phyloP scores from a whole-genome alignment of 306 rosid species.

The Quercus berberidifolia region DNA sequence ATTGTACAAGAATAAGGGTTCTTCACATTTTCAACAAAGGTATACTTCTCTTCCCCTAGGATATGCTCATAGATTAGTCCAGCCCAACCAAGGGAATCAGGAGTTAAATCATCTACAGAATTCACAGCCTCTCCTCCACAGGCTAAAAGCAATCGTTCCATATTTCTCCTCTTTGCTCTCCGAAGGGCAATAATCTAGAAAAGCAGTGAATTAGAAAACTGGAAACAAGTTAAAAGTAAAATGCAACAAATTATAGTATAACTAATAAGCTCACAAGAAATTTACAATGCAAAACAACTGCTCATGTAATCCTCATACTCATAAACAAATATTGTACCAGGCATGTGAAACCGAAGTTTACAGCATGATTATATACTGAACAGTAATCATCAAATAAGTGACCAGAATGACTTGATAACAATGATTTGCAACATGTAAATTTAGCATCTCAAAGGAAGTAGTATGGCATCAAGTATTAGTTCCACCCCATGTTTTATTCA shows the following conservation, averaged over 20 bases:
- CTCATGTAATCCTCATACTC: too few relatives aligned
- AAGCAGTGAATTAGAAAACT: slow-evolving; percentile 7
- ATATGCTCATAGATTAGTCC: slow-evolving; percentile 94
- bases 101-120: slow-evolving; percentile 89
- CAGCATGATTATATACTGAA: too few relatives aligned
- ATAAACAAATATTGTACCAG: too few relatives aligned
- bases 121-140: slow-evolving; percentile 98
- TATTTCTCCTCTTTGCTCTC: slow-evolving; percentile 98
- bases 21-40: slow-evolving; percentile 90
- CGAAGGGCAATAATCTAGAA: slow-evolving; percentile 86
- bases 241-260: too few relatives aligned
- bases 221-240: not conserved
- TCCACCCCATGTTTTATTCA: not conserved
- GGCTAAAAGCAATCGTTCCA: slow-evolving; percentile 96
- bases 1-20: slow-evolving; percentile 95
- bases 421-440: too few relatives aligned
- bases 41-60: slow-evolving; percentile 96
- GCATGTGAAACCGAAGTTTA: too few relatives aligned
- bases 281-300: too few relatives aligned
- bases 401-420: too few relatives aligned
- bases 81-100: slow-evolving; percentile 97
- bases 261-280: too few relatives aligned
- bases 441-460: too few relatives aligned
- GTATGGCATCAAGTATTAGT: too few relatives aligned
- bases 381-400: too few relatives aligned